Evolutionary conservation across 2,329 filamentous ascomycete species (phyloP).

Genomic region (Apiospora rasikravindrae): DNA sequence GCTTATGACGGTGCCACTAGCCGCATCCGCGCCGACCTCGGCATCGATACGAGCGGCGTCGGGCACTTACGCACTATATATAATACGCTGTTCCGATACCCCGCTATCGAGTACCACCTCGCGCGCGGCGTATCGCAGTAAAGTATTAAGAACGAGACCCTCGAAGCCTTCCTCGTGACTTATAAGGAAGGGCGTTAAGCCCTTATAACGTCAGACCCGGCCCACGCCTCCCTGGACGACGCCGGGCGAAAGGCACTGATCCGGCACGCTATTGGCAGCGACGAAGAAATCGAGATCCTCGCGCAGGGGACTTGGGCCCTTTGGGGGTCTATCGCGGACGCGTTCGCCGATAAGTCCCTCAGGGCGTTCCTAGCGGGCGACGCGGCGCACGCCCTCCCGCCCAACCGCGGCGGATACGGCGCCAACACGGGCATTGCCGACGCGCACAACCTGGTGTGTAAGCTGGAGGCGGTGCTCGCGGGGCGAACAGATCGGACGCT

Average conservation of each 20-base stretch:
- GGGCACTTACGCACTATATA: slow-evolving; percentile 40
- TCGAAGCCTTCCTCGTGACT: slow-evolving; percentile 32
- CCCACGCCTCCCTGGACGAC: slow-evolving; percentile 39
- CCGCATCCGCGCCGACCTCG: neutral
- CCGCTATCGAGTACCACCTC: slow-evolving; percentile 35
- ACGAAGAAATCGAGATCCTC: slow-evolving; percentile 41
- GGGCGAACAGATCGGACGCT: slow-evolving; percentile 31
- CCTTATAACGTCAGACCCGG: slow-evolving; percentile 19
- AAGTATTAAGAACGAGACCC: slow-evolving; percentile 20
- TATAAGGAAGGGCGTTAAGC: neutral
- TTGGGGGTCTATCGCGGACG: neutral
- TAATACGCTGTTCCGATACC: slow-evolving; percentile 42
- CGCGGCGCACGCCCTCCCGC: slow-evolving; percentile 19
- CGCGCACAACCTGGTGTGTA: slow-evolving; percentile 50
- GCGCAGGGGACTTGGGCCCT: slow-evolving; percentile 22
- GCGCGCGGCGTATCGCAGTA: neutral
- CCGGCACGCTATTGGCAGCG: slow-evolving; percentile 38
- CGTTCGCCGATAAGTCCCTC: neutral
- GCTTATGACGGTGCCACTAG: neutral
- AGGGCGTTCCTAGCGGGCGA: slow-evolving; percentile 23
- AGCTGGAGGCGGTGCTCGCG: slow-evolving; percentile 41
- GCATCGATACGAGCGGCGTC: slow-evolving; percentile 22
- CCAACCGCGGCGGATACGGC: slow-evolving; percentile 13
- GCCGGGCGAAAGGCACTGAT: slow-evolving; percentile 37
- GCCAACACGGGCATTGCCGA: slow-evolving; percentile 39